phyloP scores from a whole-genome alignment of 306 rosid genomes.

The Calophaca sinica region DNA sequence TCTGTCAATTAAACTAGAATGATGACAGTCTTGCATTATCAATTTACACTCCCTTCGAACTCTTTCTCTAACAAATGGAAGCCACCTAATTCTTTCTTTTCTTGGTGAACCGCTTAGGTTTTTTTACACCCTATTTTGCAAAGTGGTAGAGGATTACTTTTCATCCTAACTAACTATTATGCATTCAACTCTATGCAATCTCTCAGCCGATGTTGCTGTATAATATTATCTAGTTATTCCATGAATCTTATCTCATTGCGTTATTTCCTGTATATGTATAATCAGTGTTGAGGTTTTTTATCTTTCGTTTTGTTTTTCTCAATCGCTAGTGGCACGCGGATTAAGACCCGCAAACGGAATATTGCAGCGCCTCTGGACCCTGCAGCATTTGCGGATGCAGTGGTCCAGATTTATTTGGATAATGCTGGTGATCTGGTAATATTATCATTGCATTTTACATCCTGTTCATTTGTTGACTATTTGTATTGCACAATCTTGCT shows the following conservation, averaged over 20 bases:
- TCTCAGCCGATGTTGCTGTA: not conserved
- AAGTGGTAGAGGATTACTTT: not conserved
- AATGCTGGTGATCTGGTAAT: slow-evolving; percentile 99
- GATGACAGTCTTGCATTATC: slow-evolving; percentile 4
- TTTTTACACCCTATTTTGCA: not conserved
- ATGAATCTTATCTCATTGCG: not conserved
- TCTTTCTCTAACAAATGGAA: not conserved
- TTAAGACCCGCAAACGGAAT: slow-evolving; percentile 99
- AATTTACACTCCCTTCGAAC: not conserved
- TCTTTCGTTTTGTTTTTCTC: slow-evolving; percentile 15
- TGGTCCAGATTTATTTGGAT: slow-evolving; percentile 99
- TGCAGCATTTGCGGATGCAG: slow-evolving; percentile 99
- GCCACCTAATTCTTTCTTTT: not conserved
- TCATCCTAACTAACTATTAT: not conserved
- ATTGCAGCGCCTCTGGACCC: slow-evolving; percentile 99
- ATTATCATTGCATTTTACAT: slow-evolving; percentile 31
- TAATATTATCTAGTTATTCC: slow-evolving; percentile 7
- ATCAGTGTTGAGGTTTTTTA: not conserved
- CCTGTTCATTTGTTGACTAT: not conserved
- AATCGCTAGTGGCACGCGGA: slow-evolving; percentile 97
- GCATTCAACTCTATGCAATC: not conserved
- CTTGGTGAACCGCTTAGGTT: not conserved
- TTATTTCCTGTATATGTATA: not conserved
- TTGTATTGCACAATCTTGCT: not conserved
- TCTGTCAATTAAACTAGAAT: not conserved